Base-by-base conservation (phyloP, 345 rosid species). In the Gossypium herbaceum region DNA sequence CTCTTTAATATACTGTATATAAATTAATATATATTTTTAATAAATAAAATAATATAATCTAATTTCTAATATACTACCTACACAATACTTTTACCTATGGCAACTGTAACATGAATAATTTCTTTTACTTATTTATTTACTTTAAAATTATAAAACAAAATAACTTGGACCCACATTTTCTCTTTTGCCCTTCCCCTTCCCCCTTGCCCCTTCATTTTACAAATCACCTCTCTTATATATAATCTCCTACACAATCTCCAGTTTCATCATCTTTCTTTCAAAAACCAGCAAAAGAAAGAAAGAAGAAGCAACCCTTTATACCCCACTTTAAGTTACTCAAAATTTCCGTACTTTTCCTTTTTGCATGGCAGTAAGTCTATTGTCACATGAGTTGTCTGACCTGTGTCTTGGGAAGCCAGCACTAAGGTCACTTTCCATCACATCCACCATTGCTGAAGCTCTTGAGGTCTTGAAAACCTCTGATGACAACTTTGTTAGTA, bases 381-480 rank as follows among this genome's bases (percentile, higher is more conserved):
- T 86, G 73, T 79, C 87, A 0, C 86, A 81, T 41, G 87, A 86
- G 71, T 82, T 94, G 72, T 88, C 98, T 48, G 97, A 95, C 82
- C 94, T 95, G 81, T 95, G 99, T 77, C 88, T 95, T 24, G 99
- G 98, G 75, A 95, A 95, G 84, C 99, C 98, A 13, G 89, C 97
- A 2, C 81, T 95, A 81, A 85, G 81, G 78, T 84, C 88, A 55
- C 91, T 95, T 43, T 73, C 96, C 24, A 65, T 77, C 72, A 65
- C 89, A 47, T 79, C 94, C 57, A 75, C 96, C 76, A 74, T 91
- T 58, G 82, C 90, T 4, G 88, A 88, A 24, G 88, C 85, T 4
- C 77, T 94, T 45, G 73, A 82, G 27, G 88, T 85, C 19, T 87
- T 95, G 68, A 90, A 85, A 62, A 82, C 68, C 83, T 87, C 90